phyloP scores from a whole-genome alignment of 2,329 filamentous ascomycete genomes.

The Myriosclerotinia duriaeana region DNA sequence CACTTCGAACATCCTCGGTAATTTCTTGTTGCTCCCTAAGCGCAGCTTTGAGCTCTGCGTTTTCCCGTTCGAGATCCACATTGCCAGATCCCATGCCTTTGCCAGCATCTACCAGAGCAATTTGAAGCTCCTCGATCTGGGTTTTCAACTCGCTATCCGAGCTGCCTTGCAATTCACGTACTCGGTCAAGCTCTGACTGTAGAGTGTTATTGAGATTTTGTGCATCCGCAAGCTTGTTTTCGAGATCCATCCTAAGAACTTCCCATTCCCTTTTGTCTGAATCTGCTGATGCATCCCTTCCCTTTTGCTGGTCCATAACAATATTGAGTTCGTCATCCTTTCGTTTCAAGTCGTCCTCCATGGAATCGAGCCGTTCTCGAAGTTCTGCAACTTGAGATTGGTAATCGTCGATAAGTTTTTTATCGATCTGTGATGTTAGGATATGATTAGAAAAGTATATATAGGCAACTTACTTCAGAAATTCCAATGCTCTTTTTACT shows the following conservation, averaged over 20 bases:
- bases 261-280: constrained; percentile 71
- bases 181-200: constrained; percentile 72
- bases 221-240: constrained; percentile 71
- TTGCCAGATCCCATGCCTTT: constrained; percentile 41
- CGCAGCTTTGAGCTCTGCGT: constrained; percentile 65
- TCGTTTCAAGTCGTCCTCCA: constrained; percentile 68
- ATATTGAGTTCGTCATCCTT: constrained; percentile 70
- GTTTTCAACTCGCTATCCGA: constrained; percentile 62
- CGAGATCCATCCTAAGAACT: constrained; percentile 63
- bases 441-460: constrained; percentile 11
- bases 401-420: constrained; percentile 74
- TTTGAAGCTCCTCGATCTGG: constrained; percentile 58
- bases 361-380: constrained; percentile 67
- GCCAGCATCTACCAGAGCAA: constrained; percentile 38
- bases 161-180: constrained; percentile 66
- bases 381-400: constrained; percentile 74
- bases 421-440: constrained; percentile 54
- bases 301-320: constrained; percentile 59
- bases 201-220: constrained; percentile 77
- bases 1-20: constrained; percentile 81
- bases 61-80: constrained; percentile 60
- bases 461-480: constrained; percentile 43
- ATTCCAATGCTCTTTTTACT: constrained; percentile 44
- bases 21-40: constrained; percentile 74
- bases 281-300: constrained; percentile 51